Base-by-base conservation (phyloP, 345 rosid genomes). In the Aegle marmelos region DNA sequence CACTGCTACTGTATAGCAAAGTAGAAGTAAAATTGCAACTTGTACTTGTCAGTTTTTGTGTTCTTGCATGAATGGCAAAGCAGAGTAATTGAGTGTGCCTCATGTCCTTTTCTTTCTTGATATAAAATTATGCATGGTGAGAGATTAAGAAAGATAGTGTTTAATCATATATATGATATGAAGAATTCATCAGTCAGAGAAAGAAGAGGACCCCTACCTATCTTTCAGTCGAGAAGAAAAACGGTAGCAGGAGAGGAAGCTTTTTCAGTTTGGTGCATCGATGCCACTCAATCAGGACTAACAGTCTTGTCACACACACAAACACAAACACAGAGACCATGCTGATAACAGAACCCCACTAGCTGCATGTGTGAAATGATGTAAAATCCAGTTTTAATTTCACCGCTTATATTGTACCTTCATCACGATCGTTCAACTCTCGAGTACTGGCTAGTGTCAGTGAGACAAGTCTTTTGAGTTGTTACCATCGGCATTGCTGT, bases 401-500 rank as follows among this genome's bases (percentile, higher is more conserved):
- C 65, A 72, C 64, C 75, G 24, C 13, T 59, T 74, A 25, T 60
- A 39, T 39, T 28, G 25, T 57, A 33, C 28, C 33, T 45, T 73
- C 48, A 77, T 77, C 72, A 61, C 63, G 34, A 77, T 77, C 72
- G 37, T 73, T 78, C 76, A 68, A 54, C 60, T 78, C 9, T 37
- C 34, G 11, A 65, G 31, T 31, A 17, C 68, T 64, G 68, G 68
- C 39, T 64, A 0, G 36, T 74, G 81, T 74, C 72, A 73, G 66
- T 34, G 14, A 71, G 57, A 72, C 76, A 54, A 72, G 36, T 27
- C 30, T 41, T 37, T 5, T 31, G 81, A 62, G 39, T 70, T 25
- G 84, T 74, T 78, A 30, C 84, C 70, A 68, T 82, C 84, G 74
- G 72, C 81, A 73, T 68, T 68, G 79, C 79, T 68, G 75, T 74